Percentiles rank a stretch among this genome's conserved stretches.
phyloP scores from a whole-genome alignment of 306 rosid genomes.

The Begonia fuchsioides region DNA sequence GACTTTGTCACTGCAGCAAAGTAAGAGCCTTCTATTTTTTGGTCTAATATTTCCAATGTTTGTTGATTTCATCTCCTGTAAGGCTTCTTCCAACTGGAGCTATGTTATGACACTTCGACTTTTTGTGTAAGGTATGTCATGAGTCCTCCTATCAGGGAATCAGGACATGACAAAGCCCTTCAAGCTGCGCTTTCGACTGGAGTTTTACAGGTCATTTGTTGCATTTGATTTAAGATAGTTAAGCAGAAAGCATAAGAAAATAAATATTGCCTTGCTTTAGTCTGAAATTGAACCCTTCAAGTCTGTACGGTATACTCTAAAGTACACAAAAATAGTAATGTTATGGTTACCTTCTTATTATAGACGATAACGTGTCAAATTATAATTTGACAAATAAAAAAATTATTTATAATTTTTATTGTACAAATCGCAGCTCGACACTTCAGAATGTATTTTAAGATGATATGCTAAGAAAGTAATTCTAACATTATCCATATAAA shows the following conservation, averaged over 20 bases:
- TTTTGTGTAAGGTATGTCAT: constrained; percentile 71
- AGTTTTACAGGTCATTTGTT: constrained; percentile 53
- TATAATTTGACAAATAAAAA: too few relatives aligned
- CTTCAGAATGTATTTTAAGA: too few relatives aligned
- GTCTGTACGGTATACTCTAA: not conserved
- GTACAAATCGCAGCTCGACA: too few relatives aligned
- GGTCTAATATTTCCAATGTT: constrained; percentile 4
- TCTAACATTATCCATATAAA: too few relatives aligned
- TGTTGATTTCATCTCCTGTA: constrained; percentile 5
- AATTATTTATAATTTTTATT: too few relatives aligned
- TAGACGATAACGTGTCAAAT: too few relatives aligned
- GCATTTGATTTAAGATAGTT: not conserved
- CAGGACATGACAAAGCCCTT: constrained; percentile 82
- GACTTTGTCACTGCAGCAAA: constrained; percentile 71
- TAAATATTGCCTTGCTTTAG: not conserved
- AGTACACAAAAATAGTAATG: too few relatives aligned
- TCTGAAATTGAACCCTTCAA: not conserved
- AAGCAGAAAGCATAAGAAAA: not conserved
- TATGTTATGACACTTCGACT: constrained; percentile 3
- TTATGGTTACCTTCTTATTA: too few relatives aligned
- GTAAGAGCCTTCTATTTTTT: constrained; percentile 24
- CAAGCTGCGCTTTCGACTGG: constrained; percentile 84
- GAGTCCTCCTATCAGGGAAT: constrained; percentile 86
- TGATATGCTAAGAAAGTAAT: too few relatives aligned
- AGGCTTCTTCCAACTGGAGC: constrained; percentile 1